Evolutionary conservation across 2,329 filamentous ascomycete genomes (phyloP), one percentile per base, ranked within the genome.

Genomic region (Hypoxylon rubiginosum): DNA sequence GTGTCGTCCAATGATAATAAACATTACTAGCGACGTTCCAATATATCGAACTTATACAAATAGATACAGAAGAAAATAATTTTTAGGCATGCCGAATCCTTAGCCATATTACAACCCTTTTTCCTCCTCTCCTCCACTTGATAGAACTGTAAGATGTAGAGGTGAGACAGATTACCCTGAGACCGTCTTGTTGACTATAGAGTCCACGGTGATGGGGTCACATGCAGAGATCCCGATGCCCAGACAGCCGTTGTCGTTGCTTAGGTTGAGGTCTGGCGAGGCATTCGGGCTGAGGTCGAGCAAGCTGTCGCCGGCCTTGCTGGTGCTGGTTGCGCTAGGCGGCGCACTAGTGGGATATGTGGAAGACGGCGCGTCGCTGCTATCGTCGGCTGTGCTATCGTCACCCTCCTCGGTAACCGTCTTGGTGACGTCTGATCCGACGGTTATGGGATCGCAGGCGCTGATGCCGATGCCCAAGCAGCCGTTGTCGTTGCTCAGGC

Each of bases 121-220:
- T 41, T 41, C 36, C 36, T 41, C 36, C 36, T 17, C 17, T 54
- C 28, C 46, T 36, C 32, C 46, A 24, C 26, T 21, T 34, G 21
- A 55, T 21, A 24, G 26, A 45, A 51, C 46, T 19, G 50, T 17
- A 56, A 26, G 11, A 48, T 30, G 45, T 4, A 62, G 21, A 34
- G 30, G n/a, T 43, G 17, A 43, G 9, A 9, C 17, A 17, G 11
- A 39, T 51, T 45, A 58, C 39, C 26, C 49, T 21, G 30, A n/a
- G 48, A 49, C 46, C 24, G 46, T 49, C 21, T 64, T 58, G 9
- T 64, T 30, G 30, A 62, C 60, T 4, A 39, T 52, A 15, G 67
- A 69, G 50, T 64, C 36, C 9, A 74, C 72, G 7, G 71, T 74
- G 56, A 73, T 73, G 21, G 71, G 72, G 43, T 74, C 72, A 36